Evolutionary conservation across 345 rosid genomes (phyloP).

Genomic region (Chamaenerion angustifolium): DNA sequence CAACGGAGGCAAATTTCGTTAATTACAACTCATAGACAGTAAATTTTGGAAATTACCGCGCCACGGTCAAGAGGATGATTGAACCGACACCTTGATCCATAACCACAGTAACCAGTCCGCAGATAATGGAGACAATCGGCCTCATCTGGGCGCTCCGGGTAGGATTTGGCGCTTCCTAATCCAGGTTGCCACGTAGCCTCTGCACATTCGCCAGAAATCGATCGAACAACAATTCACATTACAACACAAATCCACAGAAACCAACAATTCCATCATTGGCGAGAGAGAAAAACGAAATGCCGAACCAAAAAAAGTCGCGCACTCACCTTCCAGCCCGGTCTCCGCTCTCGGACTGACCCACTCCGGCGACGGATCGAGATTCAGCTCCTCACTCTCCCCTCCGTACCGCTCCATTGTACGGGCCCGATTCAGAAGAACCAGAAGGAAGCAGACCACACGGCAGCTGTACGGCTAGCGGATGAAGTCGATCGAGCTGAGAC

Average conservation of each 20-base stretch:
- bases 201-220: constrained; percentile 17
- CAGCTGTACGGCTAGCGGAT: no score
- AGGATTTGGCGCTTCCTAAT: constrained; percentile 34
- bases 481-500: constrained; percentile 3
- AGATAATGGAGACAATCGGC: constrained; percentile 67
- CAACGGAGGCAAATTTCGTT: neutral
- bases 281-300: constrained; percentile 6
- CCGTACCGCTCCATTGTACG: constrained; percentile 13
- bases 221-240: constrained; percentile 8
- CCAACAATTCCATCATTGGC: constrained; percentile 2
- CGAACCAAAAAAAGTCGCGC: constrained; percentile 5
- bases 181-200: constrained; percentile 57
- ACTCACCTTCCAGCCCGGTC: constrained; percentile 63
- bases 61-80: constrained; percentile 85
- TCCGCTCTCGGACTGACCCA: constrained; percentile 45
- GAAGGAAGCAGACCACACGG: neutral
- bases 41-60: constrained; percentile 28
- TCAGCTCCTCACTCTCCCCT: constrained; percentile 9
- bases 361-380: constrained; percentile 28
- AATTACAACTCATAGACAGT: neutral
- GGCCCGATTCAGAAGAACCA: constrained; percentile 1
- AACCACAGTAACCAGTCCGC: constrained; percentile 76
- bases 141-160: constrained; percentile 69
- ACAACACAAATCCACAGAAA: constrained; percentile 1
- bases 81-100: constrained; percentile 84